These are phyloP conservation scores for Starmera caribaea DNA, from an alignment of 805 yeast genomes.

Conservation along the genomic window DNA sequence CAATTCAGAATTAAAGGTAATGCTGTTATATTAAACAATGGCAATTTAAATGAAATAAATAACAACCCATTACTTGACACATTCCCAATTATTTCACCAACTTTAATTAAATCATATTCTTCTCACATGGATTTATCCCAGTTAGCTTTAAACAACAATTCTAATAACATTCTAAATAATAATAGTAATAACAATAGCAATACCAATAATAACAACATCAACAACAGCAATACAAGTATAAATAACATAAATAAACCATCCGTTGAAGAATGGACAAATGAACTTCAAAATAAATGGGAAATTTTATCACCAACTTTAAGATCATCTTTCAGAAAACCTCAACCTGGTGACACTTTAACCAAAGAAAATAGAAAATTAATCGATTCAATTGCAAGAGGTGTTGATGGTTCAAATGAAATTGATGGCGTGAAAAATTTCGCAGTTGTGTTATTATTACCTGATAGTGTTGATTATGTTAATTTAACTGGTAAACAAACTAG, in stretches of 20 bases:
- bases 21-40: constrained; percentile 35
- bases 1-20: constrained; percentile 70
- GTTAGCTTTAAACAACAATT: constrained; percentile 7
- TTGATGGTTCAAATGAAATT: constrained; percentile 65
- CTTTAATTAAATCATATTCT: constrained; percentile 10
- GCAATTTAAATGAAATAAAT: constrained; percentile 2
- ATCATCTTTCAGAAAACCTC: constrained; percentile 62
- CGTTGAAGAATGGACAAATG: constrained; percentile 56
- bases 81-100: constrained; percentile 23
- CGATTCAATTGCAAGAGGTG: constrained; percentile 72
- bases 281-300: constrained; percentile 56
- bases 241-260: constrained; percentile 34
- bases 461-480: constrained; percentile 61
- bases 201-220: constrained; percentile 3
- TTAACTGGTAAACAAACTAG: constrained; percentile 45
- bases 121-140: constrained; percentile 15
- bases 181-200: constrained; percentile 1
- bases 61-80: constrained; percentile 11
- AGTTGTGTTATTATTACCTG: constrained; percentile 58
- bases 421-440: constrained; percentile 54
- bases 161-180: constrained; percentile 2
- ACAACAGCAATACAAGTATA: constrained; percentile 3
- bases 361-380: constrained; percentile 44
- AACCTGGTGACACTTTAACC: constrained; percentile 54
- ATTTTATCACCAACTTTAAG: constrained; percentile 47